These are phyloP conservation scores for Hysterangium stoloniferum DNA, from an alignment of 768 basidiomycete species.

Conservation along the genomic window DNA sequence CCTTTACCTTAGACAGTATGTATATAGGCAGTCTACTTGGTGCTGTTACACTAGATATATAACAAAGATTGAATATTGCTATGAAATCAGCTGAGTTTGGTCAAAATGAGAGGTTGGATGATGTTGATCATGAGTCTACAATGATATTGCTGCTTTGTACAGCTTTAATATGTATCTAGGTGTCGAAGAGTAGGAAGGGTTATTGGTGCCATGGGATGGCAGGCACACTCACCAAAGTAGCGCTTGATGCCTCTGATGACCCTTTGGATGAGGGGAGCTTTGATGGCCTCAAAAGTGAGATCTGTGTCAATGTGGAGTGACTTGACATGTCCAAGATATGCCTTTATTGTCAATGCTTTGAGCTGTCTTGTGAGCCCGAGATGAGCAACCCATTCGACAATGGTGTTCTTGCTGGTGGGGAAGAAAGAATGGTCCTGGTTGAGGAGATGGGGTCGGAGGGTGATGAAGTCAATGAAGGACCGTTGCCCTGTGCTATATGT, in stretches of 20 bases:
- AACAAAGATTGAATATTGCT: no score
- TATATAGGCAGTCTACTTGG: no score
- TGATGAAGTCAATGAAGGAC: conserved; percentile 24
- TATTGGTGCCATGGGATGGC: conserved; percentile 23
- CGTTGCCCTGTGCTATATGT: conserved; percentile 26
- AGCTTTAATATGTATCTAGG: no score
- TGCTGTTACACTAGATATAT: no score
- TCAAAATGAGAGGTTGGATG: no score
- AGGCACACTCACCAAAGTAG: conserved; percentile 21
- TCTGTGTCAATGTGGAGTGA: conserved; percentile 24
- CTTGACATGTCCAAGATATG: conserved; percentile 20
- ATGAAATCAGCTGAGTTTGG: no score
- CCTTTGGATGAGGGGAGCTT: conserved; percentile 23
- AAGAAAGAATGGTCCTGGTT: conserved; percentile 8
- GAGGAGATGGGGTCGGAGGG: conserved; percentile 12
- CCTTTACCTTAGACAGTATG: no score
- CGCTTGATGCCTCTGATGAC: conserved; percentile 29
- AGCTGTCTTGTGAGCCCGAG: conserved; percentile 12
- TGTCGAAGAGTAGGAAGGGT: conserved; percentile 18
- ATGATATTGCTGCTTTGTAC: no score
- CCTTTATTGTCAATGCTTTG: conserved; percentile 19
- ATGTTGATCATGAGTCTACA: no score
- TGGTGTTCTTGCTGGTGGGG: conserved; percentile 8
- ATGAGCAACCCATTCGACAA: conserved; percentile 19
- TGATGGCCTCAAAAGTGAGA: conserved; percentile 20